Conservation (phyloP, 768 basidiomycete species). For the Clavulina sp. region DNA sequence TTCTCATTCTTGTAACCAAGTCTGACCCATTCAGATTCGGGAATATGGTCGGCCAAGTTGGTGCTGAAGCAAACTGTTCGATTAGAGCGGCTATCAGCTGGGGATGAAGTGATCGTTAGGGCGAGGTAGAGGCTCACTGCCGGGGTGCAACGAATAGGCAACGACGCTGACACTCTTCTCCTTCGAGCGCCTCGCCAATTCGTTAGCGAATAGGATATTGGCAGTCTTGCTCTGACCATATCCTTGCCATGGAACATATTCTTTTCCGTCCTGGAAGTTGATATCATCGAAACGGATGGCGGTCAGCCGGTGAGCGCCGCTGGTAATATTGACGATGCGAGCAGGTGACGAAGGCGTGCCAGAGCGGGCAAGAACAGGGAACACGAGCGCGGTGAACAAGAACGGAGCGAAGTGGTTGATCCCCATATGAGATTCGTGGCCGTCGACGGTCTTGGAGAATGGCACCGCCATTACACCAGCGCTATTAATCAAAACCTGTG, state of each 20-base stretch:
- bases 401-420: constrained; percentile 11
- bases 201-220: constrained; percentile 9
- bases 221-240: constrained; percentile 10
- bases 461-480: background rate
- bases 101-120: background rate
- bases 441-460: background rate
- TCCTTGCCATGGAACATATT: background rate
- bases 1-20: constrained; percentile 1
- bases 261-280: background rate
- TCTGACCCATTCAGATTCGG: background rate
- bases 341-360: background rate
- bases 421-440: constrained; percentile 9
- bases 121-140: constrained; percentile 5
- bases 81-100: background rate
- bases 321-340: constrained; percentile 7
- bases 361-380: background rate
- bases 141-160: background rate
- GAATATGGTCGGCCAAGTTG: background rate
- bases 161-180: background rate
- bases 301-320: background rate
- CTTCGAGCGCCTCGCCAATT: background rate
- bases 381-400: constrained; percentile 10
- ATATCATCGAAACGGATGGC: background rate
- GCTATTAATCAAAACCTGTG: constrained; percentile 9
- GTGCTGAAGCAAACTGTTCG: background rate